These are phyloP conservation scores for Plasmodium ovale DNA, from an alignment of 169 alveolate species.

Conservation along the genomic window DNA sequence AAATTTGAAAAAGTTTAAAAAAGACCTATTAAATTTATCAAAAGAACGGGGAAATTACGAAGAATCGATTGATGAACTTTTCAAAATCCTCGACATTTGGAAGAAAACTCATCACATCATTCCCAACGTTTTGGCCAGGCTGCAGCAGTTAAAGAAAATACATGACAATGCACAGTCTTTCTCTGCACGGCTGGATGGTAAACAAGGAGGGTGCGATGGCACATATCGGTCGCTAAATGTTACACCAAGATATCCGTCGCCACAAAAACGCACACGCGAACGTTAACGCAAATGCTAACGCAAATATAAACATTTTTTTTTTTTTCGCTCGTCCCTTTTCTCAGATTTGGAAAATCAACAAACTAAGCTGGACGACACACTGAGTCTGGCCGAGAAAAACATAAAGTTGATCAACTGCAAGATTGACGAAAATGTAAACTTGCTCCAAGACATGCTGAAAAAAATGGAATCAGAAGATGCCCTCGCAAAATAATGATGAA, in stretches of 20 bases:
- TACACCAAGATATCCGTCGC: neutral
- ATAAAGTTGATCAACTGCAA: slow-evolving; percentile 33
- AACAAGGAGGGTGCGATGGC: neutral
- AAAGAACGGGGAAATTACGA: slow-evolving; percentile 74
- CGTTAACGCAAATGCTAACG: neutral
- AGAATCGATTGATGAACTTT: slow-evolving; percentile 74
- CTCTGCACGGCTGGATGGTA: slow-evolving; percentile 63
- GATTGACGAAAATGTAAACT: slow-evolving; percentile 44
- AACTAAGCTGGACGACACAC: slow-evolving; percentile 30
- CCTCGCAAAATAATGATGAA: neutral
- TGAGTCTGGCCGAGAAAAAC: slow-evolving; percentile 37
- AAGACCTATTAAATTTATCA: slow-evolving; percentile 47
- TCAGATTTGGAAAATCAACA: slow-evolving; percentile 73
- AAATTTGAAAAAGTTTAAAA: slow-evolving; percentile 65
- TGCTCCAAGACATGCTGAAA: slow-evolving; percentile 45
- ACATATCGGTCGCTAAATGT: neutral
- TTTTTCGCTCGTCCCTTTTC: neutral
- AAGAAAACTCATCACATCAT: slow-evolving; percentile 72
- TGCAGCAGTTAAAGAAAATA: slow-evolving; percentile 46
- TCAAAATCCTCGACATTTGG: slow-evolving; percentile 71
- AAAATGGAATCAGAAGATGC: slow-evolving; percentile 21
- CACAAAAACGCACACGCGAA: neutral
- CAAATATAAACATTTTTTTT: neutral
- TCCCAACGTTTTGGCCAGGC: slow-evolving; percentile 64
- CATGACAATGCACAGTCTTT: slow-evolving; percentile 74